A percentile compares a stretch with the other conserved stretches of the same genome.
phyloP scores from a whole-genome alignment of 2,329 filamentous ascomycete genomes.

The Ophiocordyceps camponoti-floridani region DNA sequence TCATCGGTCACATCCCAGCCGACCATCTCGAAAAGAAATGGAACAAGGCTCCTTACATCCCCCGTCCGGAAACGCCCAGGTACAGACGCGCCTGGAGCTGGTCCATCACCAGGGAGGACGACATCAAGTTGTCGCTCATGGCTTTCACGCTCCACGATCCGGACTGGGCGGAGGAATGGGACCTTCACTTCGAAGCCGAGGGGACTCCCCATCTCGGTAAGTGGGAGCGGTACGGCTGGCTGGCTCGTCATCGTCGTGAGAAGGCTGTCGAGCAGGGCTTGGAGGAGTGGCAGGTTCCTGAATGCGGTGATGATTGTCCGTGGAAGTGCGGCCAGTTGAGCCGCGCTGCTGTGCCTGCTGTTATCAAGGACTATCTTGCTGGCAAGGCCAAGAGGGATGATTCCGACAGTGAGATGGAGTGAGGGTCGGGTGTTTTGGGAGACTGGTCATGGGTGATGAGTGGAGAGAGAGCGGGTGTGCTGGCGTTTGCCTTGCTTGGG shows the following conservation, averaged over 20 bases:
- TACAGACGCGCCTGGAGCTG: constrained; percentile 2
- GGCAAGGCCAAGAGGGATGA: background rate
- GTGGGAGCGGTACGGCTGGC: constrained; percentile 8
- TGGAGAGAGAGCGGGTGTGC: no score
- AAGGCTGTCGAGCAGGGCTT: constrained; percentile 2
- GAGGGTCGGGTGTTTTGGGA: background rate
- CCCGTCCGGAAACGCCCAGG: background rate
- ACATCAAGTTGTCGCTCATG: constrained; percentile 6
- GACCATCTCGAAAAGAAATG: no score
- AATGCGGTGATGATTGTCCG: constrained; percentile 2
- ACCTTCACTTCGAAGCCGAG: constrained; percentile 6
- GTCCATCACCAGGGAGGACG: constrained; percentile 3
- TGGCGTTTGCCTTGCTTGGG: no score
- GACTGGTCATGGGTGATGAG: background rate
- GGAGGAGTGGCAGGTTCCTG: constrained; percentile 1
- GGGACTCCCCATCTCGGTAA: constrained; percentile 7
- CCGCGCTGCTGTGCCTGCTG: background rate
- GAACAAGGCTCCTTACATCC: background rate
- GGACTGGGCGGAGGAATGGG: constrained; percentile 7
- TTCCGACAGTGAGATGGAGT: background rate
- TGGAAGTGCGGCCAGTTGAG: constrained; percentile 4
- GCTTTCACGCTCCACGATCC: constrained; percentile 6
- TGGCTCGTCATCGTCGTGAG: constrained; percentile 7
- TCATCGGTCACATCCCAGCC: no score
- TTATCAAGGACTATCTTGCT: background rate